Evolutionary conservation across 306 rosid species (phyloP).

Genomic region (Acacia crassicarpa): DNA sequence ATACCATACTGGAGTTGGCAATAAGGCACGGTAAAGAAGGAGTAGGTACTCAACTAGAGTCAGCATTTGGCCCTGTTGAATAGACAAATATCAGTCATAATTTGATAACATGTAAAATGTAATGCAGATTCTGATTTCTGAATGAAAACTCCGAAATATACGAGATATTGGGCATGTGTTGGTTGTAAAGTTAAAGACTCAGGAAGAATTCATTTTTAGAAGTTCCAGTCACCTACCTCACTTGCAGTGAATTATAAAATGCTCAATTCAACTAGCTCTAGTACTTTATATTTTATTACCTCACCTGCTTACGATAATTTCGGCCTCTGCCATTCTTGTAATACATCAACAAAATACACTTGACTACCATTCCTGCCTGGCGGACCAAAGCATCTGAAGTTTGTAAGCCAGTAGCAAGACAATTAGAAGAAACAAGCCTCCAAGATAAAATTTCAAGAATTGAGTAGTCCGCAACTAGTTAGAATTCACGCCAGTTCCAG

Average conservation of each 20-base stretch:
- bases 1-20: constrained; percentile 98
- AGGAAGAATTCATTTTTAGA: constrained; percentile 1
- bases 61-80: constrained; percentile 88
- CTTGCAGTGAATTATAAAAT: constrained; percentile 3
- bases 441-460: not conserved
- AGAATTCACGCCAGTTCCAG: not conserved
- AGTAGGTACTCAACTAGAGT: constrained; percentile 86
- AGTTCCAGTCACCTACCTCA: constrained; percentile 1
- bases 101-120: not conserved
- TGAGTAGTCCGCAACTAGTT: not conserved
- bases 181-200: not conserved
- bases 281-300: constrained; percentile 29
- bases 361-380: constrained; percentile 85
- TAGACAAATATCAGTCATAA: constrained; percentile 35
- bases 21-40: constrained; percentile 86
- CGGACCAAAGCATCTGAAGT: constrained; percentile 89
- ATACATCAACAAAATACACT: constrained; percentile 80
- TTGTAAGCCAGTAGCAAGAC: constrained; percentile 31
- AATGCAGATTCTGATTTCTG: constrained; percentile 10
- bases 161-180: not conserved
- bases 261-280: not conserved
- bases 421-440: constrained; percentile 23
- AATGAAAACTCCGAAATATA: constrained; percentile 27
- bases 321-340: constrained; percentile 91
- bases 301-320: constrained; percentile 94